phyloP scores from a whole-genome alignment of 495 filamentous ascomycete species.

The Penicillium atrosanguineum region DNA sequence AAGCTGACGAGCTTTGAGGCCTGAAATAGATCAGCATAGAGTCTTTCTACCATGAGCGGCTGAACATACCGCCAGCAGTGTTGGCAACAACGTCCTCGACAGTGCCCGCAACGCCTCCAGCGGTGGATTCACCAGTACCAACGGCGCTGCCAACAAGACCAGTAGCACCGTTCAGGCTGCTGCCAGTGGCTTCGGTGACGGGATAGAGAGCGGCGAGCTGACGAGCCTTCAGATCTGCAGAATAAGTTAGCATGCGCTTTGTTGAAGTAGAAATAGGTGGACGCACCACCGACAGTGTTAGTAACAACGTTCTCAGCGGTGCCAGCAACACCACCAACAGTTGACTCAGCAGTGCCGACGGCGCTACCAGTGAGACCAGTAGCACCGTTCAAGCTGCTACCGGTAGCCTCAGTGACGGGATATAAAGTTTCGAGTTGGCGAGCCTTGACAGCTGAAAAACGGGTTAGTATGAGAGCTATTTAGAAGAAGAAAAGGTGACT shows the following conservation, averaged over 20 bases:
- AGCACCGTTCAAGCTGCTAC: conserved; percentile 15
- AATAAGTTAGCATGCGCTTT: background rate
- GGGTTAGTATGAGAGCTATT: background rate
- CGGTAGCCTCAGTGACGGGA: conserved; percentile 9
- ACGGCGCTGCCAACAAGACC: conserved; percentile 15
- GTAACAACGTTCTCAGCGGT: conserved; percentile 12
- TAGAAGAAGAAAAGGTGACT: background rate
- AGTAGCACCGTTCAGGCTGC: conserved; percentile 16
- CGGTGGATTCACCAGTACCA: conserved; percentile 19
- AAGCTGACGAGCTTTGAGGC: conserved; percentile 15
- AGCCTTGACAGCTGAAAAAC: background rate
- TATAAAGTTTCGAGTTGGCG: conserved; percentile 1
- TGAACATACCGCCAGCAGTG: background rate
- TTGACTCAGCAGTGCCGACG: conserved; percentile 22
- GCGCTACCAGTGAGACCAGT: conserved; percentile 15
- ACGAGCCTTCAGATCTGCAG: background rate
- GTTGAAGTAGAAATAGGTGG: background rate
- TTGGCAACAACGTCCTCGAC: conserved; percentile 9
- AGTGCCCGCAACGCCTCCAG: conserved; percentile 12
- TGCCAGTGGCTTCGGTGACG: conserved; percentile 7
- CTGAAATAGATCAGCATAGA: background rate
- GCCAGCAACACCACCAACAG: conserved; percentile 7
- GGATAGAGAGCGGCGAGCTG: conserved; percentile 1
- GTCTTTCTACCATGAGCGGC: background rate
- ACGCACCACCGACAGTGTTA: background rate